A percentile compares a stretch with the other conserved stretches of the same genome.
Evolutionary conservation across 73 alveolate genomes (phyloP).

Genomic region (Paramecium sonneborni): DNA sequence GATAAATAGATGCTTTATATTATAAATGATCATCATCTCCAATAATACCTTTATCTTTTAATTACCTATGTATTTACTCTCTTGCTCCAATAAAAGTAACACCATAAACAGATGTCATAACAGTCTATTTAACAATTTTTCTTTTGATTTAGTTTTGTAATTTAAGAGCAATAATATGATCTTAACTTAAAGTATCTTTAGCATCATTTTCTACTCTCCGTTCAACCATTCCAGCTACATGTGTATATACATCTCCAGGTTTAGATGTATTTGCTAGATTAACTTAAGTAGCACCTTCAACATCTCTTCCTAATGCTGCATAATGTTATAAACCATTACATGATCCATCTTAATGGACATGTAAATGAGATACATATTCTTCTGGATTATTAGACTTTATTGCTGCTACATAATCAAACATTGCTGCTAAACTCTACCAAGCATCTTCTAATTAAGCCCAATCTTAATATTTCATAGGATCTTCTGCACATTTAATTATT

Average conservation of each 20-base stretch:
- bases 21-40: constrained; percentile 71
- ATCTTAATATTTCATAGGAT: constrained; percentile 80
- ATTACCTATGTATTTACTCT: constrained; percentile 81
- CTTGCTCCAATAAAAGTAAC: constrained; percentile 94
- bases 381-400: constrained; percentile 72
- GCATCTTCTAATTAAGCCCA: constrained; percentile 87
- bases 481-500: constrained; percentile 80
- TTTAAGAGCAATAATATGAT: constrained; percentile 73
- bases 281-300: constrained; percentile 88
- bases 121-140: constrained; percentile 94
- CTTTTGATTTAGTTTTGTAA: constrained; percentile 78
- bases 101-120: constrained; percentile 98
- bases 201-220: constrained; percentile 57
- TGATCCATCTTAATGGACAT: constrained; percentile 95
- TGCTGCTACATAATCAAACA: constrained; percentile 78
- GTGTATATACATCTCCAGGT: constrained; percentile 93
- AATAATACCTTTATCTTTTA: constrained; percentile 74
- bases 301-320: constrained; percentile 98
- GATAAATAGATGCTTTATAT: constrained; percentile 76
- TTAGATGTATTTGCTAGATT: constrained; percentile 80
- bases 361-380: constrained; percentile 74
- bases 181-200: constrained; percentile 57
- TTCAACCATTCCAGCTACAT: constrained; percentile 75
- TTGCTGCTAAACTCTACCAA: constrained; percentile 84
- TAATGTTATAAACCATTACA: constrained; percentile 95